Evolutionary conservation across 2,329 filamentous ascomycete genomes (phyloP), one percentile per base, ranked within the genome.

Genomic region (Graphium sp.): DNA sequence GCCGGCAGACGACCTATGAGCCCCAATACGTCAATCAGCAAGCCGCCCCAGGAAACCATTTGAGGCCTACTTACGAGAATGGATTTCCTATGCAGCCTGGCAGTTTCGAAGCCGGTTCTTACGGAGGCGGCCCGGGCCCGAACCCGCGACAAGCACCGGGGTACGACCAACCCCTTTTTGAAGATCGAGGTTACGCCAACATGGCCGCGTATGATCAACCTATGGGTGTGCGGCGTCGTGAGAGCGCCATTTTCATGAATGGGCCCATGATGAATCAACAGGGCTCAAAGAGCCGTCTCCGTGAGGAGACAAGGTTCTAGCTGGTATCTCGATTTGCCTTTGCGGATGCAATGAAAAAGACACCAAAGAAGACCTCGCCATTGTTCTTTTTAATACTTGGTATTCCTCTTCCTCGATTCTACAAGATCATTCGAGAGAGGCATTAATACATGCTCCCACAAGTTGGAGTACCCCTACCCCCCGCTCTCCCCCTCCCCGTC

Each of bases 201-300:
- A 35, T 38, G 16, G 33, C 35, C 14, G 34, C 40, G 11, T 40
- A 47, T 34, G 58, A 63, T 26, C 56, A 56, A 31, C 48, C 46
- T 17, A 39, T 41, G 31, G 43, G n/a, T n/a, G n/a, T 27, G 9
- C 65, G 58, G 41, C 56, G 67, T 27, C 60, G 71, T 28, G 70
- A 76, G 47, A 76, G 72, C 40, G 54, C 58, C 25, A 67, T 75
- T 46, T 67, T 72, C 34, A 58, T n/a, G 61, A 43, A 56, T 63
- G 41, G 55, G 62, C 33, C 31, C 28, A 25, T 16, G 11, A 30
- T 31, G 18, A 31, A 18, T 15, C 24, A 31, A 20, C 63, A 67
- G 37, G 49, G 50, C 22, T 63, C 60, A 0, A 62, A 58, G 41
- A 66, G 62, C 37, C 63, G 63, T 8, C 49, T 69, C 19, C 54